phyloP scores from a whole-genome alignment of 1,139 yeast species.

The Zygosaccharomyces pseudobailii region DNA sequence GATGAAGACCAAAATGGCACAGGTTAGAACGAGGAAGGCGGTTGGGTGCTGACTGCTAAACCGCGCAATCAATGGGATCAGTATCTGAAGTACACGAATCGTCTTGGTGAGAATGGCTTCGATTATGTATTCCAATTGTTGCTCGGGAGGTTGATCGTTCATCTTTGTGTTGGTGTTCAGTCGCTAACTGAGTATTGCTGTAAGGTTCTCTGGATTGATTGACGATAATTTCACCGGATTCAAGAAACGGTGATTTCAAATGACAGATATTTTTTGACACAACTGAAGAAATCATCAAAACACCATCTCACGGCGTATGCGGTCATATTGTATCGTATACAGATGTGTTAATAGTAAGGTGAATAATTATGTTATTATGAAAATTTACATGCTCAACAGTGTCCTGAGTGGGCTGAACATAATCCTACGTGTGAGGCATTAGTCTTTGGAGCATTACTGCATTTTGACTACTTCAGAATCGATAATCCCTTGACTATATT shows the following conservation, averaged over 20 bases:
- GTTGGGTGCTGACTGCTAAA: constrained; percentile 17
- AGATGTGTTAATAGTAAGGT: no score
- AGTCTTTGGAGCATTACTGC: no score
- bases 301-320: not conserved
- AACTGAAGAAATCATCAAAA: not conserved
- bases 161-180: not conserved
- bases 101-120: constrained; percentile 10
- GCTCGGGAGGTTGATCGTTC: constrained; percentile 9
- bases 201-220: not conserved
- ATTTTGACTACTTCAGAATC: no score
- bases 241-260: not conserved
- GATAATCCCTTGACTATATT: no score
- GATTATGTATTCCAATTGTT: constrained; percentile 9
- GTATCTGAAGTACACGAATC: constrained; percentile 12
- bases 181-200: not conserved
- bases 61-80: constrained; percentile 12
- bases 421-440: no score
- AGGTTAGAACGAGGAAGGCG: constrained; percentile 8
- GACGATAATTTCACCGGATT: not conserved
- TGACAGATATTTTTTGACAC: not conserved
- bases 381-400: no score
- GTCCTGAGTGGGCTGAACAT: no score
- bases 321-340: not conserved
- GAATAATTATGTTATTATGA: no score
- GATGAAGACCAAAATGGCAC: constrained; percentile 7